Percentiles rank a stretch among this genome's conserved stretches.
Evolutionary conservation across 257 asterid species (phyloP).

Genomic region (Ajuga chamaepitys): DNA sequence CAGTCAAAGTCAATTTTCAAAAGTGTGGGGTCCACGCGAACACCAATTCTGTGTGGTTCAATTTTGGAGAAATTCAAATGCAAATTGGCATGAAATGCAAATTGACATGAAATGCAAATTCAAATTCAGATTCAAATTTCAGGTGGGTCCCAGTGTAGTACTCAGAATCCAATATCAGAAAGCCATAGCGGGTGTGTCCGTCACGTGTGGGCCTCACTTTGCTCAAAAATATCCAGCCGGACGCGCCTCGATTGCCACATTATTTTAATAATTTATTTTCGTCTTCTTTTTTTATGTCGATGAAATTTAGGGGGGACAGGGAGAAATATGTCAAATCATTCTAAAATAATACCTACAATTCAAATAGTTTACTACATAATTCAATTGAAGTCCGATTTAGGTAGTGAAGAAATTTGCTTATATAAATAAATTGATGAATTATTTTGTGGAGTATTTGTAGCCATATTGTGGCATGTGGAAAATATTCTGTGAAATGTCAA

Average conservation of each 20-base stretch:
- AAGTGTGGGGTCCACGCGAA: conserved; percentile 36
- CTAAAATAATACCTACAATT: background rate
- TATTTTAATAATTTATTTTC: background rate
- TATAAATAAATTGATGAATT: too few relatives aligned
- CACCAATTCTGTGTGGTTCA: conserved; percentile 53
- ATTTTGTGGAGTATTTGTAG: too few relatives aligned
- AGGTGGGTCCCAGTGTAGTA: conserved; percentile 16
- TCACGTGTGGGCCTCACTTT: conserved; percentile 33
- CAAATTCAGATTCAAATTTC: background rate
- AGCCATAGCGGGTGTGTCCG: conserved; percentile 27
- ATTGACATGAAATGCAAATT: conserved; percentile 7
- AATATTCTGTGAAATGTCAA: too few relatives aligned
- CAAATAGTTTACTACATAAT: background rate
- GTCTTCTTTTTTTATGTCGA: background rate
- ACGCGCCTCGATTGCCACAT: background rate
- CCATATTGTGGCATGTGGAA: too few relatives aligned
- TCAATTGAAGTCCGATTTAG: too few relatives aligned
- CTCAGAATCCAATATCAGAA: conserved; percentile 21
- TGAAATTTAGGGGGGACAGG: background rate
- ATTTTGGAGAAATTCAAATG: background rate
- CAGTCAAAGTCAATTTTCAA: conserved; percentile 65
- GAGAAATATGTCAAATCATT: background rate
- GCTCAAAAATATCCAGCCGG: conserved; percentile 23
- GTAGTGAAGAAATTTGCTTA: too few relatives aligned
- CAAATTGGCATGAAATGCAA: background rate